Evolutionary conservation across 148 eudicot species (phyloP).

Genomic region (Vaccinium darrowii): DNA sequence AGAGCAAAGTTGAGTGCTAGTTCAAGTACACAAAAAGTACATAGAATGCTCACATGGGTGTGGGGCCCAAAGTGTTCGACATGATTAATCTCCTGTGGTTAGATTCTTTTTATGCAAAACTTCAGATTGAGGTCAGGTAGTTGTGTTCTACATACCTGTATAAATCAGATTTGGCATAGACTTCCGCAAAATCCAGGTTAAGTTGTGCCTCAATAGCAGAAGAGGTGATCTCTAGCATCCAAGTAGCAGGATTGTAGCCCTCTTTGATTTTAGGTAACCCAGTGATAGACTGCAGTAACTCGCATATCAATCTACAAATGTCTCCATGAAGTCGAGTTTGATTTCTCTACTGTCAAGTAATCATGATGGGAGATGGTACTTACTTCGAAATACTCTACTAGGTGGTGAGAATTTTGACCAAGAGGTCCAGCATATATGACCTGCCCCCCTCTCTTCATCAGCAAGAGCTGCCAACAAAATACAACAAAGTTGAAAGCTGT

Average conservation of each 20-base stretch:
- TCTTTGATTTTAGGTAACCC: slow-evolving; percentile 46
- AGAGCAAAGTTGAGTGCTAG: neutral
- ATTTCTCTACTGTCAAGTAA: neutral
- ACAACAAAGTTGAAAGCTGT: neutral
- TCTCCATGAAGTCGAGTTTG: neutral
- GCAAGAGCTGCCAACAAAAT: slow-evolving; percentile 31
- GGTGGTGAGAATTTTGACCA: slow-evolving; percentile 35
- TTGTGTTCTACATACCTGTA: slow-evolving; percentile 26
- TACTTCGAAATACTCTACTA: slow-evolving; percentile 47
- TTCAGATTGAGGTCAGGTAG: neutral
- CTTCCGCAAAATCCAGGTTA: slow-evolving; percentile 47
- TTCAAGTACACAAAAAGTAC: neutral
- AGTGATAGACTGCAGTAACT: slow-evolving; percentile 25
- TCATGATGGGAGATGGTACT: slow-evolving; percentile 8
- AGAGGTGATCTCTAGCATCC: slow-evolving; percentile 55
- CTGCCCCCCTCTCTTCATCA: slow-evolving; percentile 59
- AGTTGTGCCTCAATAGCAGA: slow-evolving; percentile 39
- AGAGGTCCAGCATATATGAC: slow-evolving; percentile 49
- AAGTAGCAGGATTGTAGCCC: slow-evolving; percentile 55
- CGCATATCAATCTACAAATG: neutral
- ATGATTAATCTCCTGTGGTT: neutral
- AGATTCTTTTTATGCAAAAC: neutral
- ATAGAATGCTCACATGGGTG: neutral
- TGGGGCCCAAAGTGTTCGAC: neutral
- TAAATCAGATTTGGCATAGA: slow-evolving; percentile 37